A percentile compares a stretch with the other conserved stretches of the same genome.
These are phyloP conservation scores for Xylaria sp. DNA, from an alignment of 495 filamentous ascomycete species.

Conservation along the genomic window DNA sequence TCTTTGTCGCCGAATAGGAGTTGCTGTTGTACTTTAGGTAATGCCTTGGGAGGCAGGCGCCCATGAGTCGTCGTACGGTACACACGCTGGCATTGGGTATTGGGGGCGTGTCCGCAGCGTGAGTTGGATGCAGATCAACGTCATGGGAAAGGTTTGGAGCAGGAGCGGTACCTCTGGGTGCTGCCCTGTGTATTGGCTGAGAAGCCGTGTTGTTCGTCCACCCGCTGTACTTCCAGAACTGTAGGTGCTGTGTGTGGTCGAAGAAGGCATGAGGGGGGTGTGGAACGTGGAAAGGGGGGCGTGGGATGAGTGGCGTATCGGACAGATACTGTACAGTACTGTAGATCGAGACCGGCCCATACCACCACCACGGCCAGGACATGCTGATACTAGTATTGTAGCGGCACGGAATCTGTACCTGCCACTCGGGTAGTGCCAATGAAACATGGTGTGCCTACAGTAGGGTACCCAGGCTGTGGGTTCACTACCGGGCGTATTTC, in stretches of 20 bases:
- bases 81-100: neutral
- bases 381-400: too few species aligned
- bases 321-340: neutral
- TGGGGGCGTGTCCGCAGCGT: constrained; percentile 7
- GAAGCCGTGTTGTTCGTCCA: neutral
- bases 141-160: constrained; percentile 10
- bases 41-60: neutral
- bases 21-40: too few species aligned
- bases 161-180: constrained; percentile 1
- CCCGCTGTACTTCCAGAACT: neutral
- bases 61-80: constrained; percentile 7
- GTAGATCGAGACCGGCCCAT: neutral
- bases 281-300: neutral
- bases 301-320: neutral
- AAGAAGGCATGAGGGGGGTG: neutral
- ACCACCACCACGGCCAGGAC: constrained; percentile 3
- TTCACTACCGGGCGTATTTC: neutral
- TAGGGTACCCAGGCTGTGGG: neutral
- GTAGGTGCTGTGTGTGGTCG: neutral
- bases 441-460: neutral
- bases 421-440: neutral
- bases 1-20: neutral
- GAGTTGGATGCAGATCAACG: constrained; percentile 6
- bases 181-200: neutral
- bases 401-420: neutral